phyloP scores from a whole-genome alignment of 1,139 yeast species.

The Entelexis sorbosivorans region DNA sequence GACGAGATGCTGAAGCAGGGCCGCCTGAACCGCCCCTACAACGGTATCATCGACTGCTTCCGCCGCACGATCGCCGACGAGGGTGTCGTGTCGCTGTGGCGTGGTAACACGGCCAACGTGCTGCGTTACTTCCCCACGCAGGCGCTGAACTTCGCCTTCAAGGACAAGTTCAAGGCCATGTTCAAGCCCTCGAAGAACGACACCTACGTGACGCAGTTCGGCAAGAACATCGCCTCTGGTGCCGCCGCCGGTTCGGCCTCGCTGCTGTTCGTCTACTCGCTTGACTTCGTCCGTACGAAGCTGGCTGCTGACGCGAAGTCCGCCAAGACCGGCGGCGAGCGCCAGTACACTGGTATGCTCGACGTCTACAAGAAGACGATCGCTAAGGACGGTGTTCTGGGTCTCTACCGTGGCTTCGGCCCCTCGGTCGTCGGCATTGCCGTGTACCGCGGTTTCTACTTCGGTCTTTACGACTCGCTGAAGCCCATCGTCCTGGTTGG shows the following conservation, averaged over 20 bases:
- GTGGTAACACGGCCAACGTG: constrained; percentile 79
- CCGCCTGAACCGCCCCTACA: constrained; percentile 54
- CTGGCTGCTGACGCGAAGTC: constrained; percentile 74
- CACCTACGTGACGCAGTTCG: constrained; percentile 60
- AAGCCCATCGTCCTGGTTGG: constrained; percentile 68
- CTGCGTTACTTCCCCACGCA: constrained; percentile 79
- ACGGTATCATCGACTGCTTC: constrained; percentile 64
- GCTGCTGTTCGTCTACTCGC: constrained; percentile 62
- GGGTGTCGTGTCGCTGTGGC: constrained; percentile 65
- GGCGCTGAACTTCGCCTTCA: constrained; percentile 77
- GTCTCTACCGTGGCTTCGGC: constrained; percentile 76
- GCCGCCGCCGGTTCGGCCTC: constrained; percentile 77
- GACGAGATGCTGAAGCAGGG: constrained; percentile 79
- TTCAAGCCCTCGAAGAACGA: constrained; percentile 65
- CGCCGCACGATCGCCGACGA: constrained; percentile 60
- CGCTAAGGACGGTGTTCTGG: constrained; percentile 66
- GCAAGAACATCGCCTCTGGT: constrained; percentile 76
- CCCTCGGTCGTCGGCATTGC: constrained; percentile 72
- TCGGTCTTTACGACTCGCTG: constrained; percentile 69
- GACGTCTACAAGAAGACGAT: constrained; percentile 71
- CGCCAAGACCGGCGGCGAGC: constrained; percentile 52
- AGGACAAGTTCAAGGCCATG: constrained; percentile 68
- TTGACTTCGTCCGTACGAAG: constrained; percentile 77
- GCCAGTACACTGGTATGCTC: constrained; percentile 67
- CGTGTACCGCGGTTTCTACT: constrained; percentile 77